Base-by-base conservation (phyloP, 1,139 yeast species). In the Kazachstania sp. region DNA sequence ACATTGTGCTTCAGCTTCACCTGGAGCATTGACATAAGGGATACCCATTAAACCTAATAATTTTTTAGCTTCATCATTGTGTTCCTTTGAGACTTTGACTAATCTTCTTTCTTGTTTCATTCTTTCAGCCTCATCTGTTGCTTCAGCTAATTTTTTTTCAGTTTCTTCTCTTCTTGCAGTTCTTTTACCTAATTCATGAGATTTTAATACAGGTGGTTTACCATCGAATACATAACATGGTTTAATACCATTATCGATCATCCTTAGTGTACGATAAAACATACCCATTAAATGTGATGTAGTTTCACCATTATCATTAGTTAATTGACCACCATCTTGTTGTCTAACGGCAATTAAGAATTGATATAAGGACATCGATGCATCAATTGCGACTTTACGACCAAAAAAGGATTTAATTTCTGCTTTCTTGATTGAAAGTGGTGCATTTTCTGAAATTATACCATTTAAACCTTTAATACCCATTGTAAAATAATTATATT, bases 1-100 rank as follows among this genome's bases (percentile, higher is more conserved):
- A 71, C 98, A 92, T 61, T 92, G 97, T 0, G 98, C 96, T 64
- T 92, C 99, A 0, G 99, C 99, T 67, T 92, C 99, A 65, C 96
- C 84, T 1, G 99, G 98, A 0, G 98, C 97, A 48, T 81, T 79
- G 7, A 92, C 84, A 58, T 72, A 86, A 1, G 99, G 99, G 39
- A 92, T 84, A 1, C 99, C 99, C 99, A 92, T 92, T 39, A 90
- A 70, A 47, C 72, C 77, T 48, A 92, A 71, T 50, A 92, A 69
- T 54, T 76, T 73, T 64, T 87, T 86, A 18, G 96, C 97, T 60
- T 94, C 98, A 34, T 86, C 97, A 59, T 90, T 92, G 57, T 94
- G 98, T 56, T 87, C 92, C 50, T 78, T 72, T 0, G 96, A 79
- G 2, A 88, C 98, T 52, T 85, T 74, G 7, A 94, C 98, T 28